These are phyloP conservation scores for Eucalyptus lansdowneana DNA, from an alignment of 345 rosid species.

Conservation along the genomic window DNA sequence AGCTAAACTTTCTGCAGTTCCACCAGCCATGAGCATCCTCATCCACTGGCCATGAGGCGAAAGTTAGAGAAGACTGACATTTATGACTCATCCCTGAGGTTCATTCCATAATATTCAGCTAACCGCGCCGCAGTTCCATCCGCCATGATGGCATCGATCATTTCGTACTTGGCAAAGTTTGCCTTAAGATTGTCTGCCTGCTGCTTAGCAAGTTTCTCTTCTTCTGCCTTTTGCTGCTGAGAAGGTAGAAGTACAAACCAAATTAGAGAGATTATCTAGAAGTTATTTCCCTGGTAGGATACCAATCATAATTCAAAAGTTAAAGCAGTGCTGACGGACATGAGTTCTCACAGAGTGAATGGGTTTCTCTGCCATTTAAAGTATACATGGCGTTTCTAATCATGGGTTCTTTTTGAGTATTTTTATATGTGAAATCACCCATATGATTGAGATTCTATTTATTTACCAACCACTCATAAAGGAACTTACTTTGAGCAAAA, in stretches of 20 bases:
- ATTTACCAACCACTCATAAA: background rate
- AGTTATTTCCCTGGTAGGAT: background rate
- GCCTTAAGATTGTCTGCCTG: slow-evolving; percentile 35
- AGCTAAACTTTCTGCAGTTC: slow-evolving; percentile 27
- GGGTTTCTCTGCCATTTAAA: background rate
- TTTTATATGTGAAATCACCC: background rate
- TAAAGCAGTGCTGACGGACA: background rate
- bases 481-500: slow-evolving; percentile 32
- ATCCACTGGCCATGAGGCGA: background rate
- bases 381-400: background rate
- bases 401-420: rapidly evolving
- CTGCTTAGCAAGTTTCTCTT: slow-evolving; percentile 45
- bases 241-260: background rate
- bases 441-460: background rate
- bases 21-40: slow-evolving; percentile 2
- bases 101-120: slow-evolving; percentile 19
- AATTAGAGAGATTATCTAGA: background rate
- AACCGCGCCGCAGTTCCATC: slow-evolving; percentile 32
- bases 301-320: background rate
- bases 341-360: background rate
- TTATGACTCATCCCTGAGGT: slow-evolving; percentile 6
- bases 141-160: slow-evolving; percentile 13
- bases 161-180: slow-evolving; percentile 31
- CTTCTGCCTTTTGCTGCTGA: slow-evolving; percentile 39
- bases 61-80: background rate